Conservation (phyloP, 805 yeast species). For the Lachancea quebecensis region DNA sequence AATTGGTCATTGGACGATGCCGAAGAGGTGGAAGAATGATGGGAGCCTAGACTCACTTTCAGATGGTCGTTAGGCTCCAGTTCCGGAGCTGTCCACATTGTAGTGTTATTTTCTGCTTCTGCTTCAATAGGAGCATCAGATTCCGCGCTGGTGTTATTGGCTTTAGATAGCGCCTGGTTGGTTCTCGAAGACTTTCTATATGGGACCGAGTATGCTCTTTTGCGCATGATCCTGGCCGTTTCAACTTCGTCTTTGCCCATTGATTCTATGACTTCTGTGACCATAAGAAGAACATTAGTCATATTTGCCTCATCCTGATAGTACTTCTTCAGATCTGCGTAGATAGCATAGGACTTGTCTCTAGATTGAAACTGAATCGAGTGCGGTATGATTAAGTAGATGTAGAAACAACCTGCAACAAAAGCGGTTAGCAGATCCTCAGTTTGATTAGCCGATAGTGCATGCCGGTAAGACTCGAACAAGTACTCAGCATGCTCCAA, state of each 20-base stretch:
- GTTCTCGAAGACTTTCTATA: constrained; percentile 3
- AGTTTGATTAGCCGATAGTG: constrained; percentile 13
- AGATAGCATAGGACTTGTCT: constrained; percentile 35
- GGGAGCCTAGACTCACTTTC: constrained; percentile 21
- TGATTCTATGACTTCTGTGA: constrained; percentile 28
- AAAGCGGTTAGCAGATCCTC: constrained; percentile 30
- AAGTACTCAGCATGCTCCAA: constrained; percentile 33
- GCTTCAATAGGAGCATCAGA: neutral
- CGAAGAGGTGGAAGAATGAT: constrained; percentile 4
- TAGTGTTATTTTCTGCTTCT: constrained; percentile 17
- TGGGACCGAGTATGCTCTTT: constrained; percentile 32
- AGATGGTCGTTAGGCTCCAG: constrained; percentile 36
- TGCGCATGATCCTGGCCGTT: constrained; percentile 16
- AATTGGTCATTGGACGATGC: neutral
- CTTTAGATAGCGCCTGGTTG: constrained; percentile 6
- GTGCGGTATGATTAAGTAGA: constrained; percentile 34
- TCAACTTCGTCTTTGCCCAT: constrained; percentile 19
- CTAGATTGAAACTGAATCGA: constrained; percentile 37
- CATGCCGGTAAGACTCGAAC: constrained; percentile 28
- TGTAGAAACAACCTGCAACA: constrained; percentile 34
- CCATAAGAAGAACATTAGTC: constrained; percentile 35
- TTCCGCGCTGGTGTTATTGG: neutral
- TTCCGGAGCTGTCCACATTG: constrained; percentile 36
- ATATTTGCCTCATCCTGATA: constrained; percentile 34
- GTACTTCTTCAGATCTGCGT: constrained; percentile 30